Base-by-base conservation (phyloP, 176 grass and related monocot genomes). In the Eremochloa ophiuroides region DNA sequence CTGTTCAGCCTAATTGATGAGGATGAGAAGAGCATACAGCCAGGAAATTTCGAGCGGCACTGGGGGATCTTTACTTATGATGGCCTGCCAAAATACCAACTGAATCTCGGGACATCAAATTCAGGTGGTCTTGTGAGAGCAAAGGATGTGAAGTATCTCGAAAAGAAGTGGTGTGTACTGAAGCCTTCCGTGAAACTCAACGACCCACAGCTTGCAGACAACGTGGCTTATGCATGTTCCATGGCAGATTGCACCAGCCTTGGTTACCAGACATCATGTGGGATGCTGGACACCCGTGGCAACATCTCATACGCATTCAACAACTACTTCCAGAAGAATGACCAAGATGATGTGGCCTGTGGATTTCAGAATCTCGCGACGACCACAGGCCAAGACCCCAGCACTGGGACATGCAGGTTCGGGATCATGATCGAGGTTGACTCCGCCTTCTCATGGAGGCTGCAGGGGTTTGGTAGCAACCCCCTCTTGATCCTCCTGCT, bases 1-100 rank as follows among this genome's bases (percentile, higher is more conserved):
- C 61, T 99, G 12, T 99, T 99, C 81, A 99, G 96, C 71, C 82
- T 99, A 8, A 99, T 99, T 1, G 96, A 99, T 18, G 96, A 99
- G 85, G 96, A 99, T 22, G 82, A 88, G 17, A 99, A 99, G 88
- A 99, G 96, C 82, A 93, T 99, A 62, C 96, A 95, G 55, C 96
- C 96, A 29, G 96, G 96, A 38, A 95, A 99, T 50, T 99, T 99
- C 8, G 96, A 99, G 86, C 88, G 93, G n/a, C 96, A 99, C 68
- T 99, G 96, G 96, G 96, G 96, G 2, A 78, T 99, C 72, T 99
- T 91, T 23, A 95, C 93, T 12, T 99, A 95, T 4, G 93, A 95
- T 31, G 96, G 96, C 38, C 31, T 84, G 63, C 96, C 91, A 12
- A 99, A 99, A 48, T 99, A 99, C 70, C 91, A 85, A 51, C 79